These are phyloP conservation scores for Truncatella angustata DNA, from an alignment of 2,329 filamentous ascomycete genomes.

Conservation along the genomic window DNA sequence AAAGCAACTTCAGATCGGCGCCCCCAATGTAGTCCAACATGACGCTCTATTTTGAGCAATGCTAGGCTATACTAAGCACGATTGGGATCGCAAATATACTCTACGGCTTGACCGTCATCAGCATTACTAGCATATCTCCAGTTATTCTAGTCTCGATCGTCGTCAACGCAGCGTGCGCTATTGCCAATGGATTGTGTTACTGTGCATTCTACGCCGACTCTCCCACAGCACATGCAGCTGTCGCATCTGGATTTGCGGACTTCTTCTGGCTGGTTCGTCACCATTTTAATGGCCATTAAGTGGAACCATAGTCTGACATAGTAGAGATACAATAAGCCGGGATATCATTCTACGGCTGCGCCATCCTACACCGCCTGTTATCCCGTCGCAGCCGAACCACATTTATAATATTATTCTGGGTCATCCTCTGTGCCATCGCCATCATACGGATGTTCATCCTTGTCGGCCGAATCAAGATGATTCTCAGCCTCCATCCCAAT, in stretches of 20 bases:
- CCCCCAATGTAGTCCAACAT: neutral
- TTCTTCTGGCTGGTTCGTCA: slow-evolving; percentile 40
- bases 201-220: slow-evolving; percentile 38
- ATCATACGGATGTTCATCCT: slow-evolving; percentile 44
- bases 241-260: slow-evolving; percentile 38
- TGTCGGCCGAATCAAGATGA: slow-evolving; percentile 26
- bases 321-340: slow-evolving; percentile 45
- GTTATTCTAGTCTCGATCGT: slow-evolving; percentile 39
- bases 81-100: slow-evolving; percentile 39
- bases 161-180: slow-evolving; percentile 33
- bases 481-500: slow-evolving; percentile 21
- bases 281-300: too few relatives aligned
- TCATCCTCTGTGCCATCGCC: slow-evolving; percentile 51
- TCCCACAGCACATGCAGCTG: slow-evolving; percentile 21
- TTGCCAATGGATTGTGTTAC: slow-evolving; percentile 42
- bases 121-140: slow-evolving; percentile 37
- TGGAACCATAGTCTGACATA: too few relatives aligned
- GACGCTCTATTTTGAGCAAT: slow-evolving; percentile 38
- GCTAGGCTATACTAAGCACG: slow-evolving; percentile 44
- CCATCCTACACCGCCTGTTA: slow-evolving; percentile 49
- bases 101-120: slow-evolving; percentile 35
- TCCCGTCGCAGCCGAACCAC: slow-evolving; percentile 38
- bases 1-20: too few relatives aligned
- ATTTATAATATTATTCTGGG: slow-evolving; percentile 53
- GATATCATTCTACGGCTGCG: slow-evolving; percentile 47